Evolutionary conservation across 805 yeast genomes (phyloP), one percentile per base, ranked within the genome.

Genomic region (Ogataea chonburiensis): DNA sequence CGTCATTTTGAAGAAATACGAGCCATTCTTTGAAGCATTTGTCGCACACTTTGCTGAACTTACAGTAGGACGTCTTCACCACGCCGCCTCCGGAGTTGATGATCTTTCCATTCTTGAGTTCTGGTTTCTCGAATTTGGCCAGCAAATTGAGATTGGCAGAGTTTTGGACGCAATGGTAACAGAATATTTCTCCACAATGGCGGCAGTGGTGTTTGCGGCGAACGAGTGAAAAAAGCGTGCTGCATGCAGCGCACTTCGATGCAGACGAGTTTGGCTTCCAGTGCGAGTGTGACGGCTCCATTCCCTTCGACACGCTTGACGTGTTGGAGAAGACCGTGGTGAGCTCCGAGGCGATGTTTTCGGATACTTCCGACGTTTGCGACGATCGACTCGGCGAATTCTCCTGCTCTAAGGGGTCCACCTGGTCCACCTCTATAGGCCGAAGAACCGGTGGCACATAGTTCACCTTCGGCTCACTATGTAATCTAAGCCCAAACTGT

Each of bases 401-500:
- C 17, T n/a, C 22, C 24, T 16, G 36, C 10, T 6, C 30, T 28
- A 13, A 7, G 31, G 7, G 27, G 15, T 22, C 24, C 17, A 6
- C n/a, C 32, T 17, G 18, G 32, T 37, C 18, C 24, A 31, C 49
- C 28, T 10, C 31, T 18, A 7, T 75, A 19, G 8, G 77, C 75
- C 79, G 55, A 36, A 75, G 60, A 11, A 74, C 79, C 2, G 79
- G 75, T 4, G 81, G 81, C 2, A 69, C 58, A 49, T 70, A 66
- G 40, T 70, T 54, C 5, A 76, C 71, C 38, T 66, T 63, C 27
- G 67, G 64, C 40, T 67, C 68, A 48, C 73, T 70, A 24, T 74
- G 34, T 11, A 16, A 16, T 22, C 37, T 42, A 11, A 42, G 47
- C 28, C 47, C 31, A 11, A 22, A 30, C 22, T 42, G 34, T n/a